Evolutionary conservation across 371 early-diverging fungal species (phyloP), one percentile per base, ranked within the genome.

Genomic region (Mortierella sp.): DNA sequence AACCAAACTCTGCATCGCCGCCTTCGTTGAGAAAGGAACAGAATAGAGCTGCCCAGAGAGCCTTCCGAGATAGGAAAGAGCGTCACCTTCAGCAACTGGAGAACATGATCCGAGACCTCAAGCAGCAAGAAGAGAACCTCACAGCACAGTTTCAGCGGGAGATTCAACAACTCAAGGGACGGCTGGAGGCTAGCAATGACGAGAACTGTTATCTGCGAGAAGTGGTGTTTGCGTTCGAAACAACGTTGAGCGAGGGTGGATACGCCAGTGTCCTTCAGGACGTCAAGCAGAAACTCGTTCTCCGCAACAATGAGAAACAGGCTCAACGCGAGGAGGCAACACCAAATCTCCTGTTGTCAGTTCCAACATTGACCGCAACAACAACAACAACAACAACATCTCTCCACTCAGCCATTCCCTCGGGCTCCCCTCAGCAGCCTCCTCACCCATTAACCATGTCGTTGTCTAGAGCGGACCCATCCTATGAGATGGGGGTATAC

Each of bases 1-100:
- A 91, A 73, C 91, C 90, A 1, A 84, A 82, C 44, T 80, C 82
- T 17, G 80, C 81, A 1, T 85, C 84, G 10, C 34, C 34, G 10
- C 34, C 34, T 34, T 82, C 83, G 6, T 76, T 90, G 52, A 88
- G 92, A 48, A 92, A 91, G 40, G 92, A 90, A 2, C 92, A 92
- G 65, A 92, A 92, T 70, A 72, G 92, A 34, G 92, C 91, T 6
- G 92, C 92, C 0, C 92, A 92, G 58, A 70, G 92, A 7, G 92
- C 92, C 0, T 92, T 92, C 63, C 80, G 92, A 37, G 90, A 92
- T 68, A 85, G 92, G 47, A 91, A 90, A 71, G 90, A 92, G 65
- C 79, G 83, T 17, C 87, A 92, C 55, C 66, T 91, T 24, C 71
- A 82, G 22, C 83, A 87, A 5, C 78, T 92, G 7, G 92, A 92